Base-by-base conservation (phyloP, 164 flowering plant genomes). In the Kingdonia uniflora region DNA sequence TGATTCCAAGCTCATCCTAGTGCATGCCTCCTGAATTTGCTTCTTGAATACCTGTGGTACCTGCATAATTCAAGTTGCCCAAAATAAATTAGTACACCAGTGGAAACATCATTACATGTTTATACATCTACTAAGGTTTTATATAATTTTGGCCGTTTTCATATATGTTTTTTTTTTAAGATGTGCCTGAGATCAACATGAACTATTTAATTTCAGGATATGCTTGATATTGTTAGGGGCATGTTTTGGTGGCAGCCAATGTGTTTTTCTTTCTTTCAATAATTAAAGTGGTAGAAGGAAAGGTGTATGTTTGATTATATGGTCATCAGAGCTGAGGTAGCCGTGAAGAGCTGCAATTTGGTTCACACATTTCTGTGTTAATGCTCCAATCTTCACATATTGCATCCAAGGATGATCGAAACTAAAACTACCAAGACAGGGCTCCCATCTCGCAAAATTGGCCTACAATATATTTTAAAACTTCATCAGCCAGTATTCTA, bases 391-490 rank as follows among this genome's bases (percentile, higher is more conserved):
- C 42, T 71, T 79, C 62, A 82, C 52, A 60, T 90, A 90, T 19
- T 78, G 86, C 33, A 74, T 74, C 96, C 97, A 90, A 51, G 97
- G 96, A 63, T 90, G 91, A 2, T 64, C 65, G 21, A 82, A 75
- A 43, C 55, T 19, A 49, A 90, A 90, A 0, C 60, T 61, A 1
- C 97, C 97, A 61, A 82, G 95, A 16, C 70, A 56, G 0, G 91
- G 91, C 49, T 90, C 95, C 95, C 91, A 87, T 64, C 76, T 66
- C 3, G 92, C 96, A 62, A 81, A 73, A 67, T 81, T 90, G 7
- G 82, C 91, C 95, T 85, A 29, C 35, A 29, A 29, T 29, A 29
- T 29, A 29, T 29, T 3, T 29, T 3, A 29, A 29, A 29, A 29
- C 35, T 29, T 29, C 35, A 29, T 29, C 35, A 29, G 4, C 35